Conservation (phyloP, 441 rosid species). For the Pelargonium cotyledonis region DNA sequence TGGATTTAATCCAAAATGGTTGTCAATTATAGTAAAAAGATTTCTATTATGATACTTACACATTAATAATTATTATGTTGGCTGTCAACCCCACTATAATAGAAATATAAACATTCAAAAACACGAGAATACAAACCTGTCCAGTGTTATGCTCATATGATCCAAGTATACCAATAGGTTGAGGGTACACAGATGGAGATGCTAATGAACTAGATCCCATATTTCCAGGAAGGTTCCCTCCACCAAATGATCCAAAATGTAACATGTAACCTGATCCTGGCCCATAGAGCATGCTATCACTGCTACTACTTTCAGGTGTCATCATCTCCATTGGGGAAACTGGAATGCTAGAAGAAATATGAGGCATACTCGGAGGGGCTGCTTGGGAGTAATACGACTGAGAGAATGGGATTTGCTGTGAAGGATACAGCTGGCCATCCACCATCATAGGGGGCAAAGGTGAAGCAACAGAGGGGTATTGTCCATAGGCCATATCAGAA, state of each 20-base stretch:
- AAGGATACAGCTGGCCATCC: conserved; percentile 49
- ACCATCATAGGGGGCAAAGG: conserved; percentile 49
- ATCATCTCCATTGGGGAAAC: conserved; percentile 35
- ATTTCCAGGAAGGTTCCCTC: conserved; percentile 37
- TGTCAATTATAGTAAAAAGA: neutral
- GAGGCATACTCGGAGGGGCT: conserved; percentile 34
- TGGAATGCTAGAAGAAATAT: conserved; percentile 35
- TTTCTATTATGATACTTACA: neutral
- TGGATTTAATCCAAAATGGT: neutral
- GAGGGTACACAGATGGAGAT: conserved; percentile 51
- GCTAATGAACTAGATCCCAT: conserved; percentile 36
- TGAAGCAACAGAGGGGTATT: conserved; percentile 46
- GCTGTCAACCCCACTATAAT: conserved; percentile 8
- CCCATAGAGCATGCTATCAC: conserved; percentile 36
- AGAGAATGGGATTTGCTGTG: conserved; percentile 49
- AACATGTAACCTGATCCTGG: conserved; percentile 47
- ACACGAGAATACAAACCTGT: conserved; percentile 38
- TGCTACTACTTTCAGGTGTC: conserved; percentile 35
- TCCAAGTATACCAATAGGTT: conserved; percentile 69
- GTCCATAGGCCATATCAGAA: conserved; percentile 52
- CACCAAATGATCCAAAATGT: conserved; percentile 53
- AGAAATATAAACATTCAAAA: neutral
- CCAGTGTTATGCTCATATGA: conserved; percentile 53
- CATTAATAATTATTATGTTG: neutral
- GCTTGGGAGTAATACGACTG: conserved; percentile 42